Conservation (phyloP, 768 basidiomycete species). For the Piloderma croceum region DNA sequence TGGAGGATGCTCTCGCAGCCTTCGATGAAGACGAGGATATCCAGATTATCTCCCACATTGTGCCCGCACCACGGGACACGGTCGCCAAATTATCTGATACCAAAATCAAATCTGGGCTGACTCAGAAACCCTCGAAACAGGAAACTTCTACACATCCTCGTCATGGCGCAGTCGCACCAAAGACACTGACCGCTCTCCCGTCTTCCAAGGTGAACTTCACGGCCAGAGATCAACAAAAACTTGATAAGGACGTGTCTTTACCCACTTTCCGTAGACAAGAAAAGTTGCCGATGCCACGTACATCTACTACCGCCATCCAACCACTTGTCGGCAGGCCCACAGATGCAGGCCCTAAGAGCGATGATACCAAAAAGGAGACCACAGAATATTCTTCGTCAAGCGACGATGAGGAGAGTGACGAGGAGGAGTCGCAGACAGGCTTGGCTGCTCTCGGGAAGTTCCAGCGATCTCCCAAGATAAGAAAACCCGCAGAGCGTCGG, state of each 20-base stretch:
- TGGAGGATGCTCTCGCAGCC: constrained; percentile 60
- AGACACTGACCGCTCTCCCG: background rate
- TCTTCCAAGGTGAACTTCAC: constrained; percentile 8
- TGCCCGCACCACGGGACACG: constrained; percentile 7
- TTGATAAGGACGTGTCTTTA: constrained; percentile 29
- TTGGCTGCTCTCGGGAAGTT: constrained; percentile 53
- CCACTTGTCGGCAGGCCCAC: no score
- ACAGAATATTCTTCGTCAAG: constrained; percentile 30
- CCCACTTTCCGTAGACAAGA: constrained; percentile 39
- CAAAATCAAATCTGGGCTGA: background rate
- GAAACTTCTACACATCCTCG: background rate
- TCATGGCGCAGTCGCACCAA: no score
- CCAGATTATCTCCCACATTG: constrained; percentile 42
- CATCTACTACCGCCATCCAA: background rate
- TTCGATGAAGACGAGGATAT: constrained; percentile 64
- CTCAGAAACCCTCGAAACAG: background rate
- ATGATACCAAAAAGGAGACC: background rate
- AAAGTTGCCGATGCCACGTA: constrained; percentile 8
- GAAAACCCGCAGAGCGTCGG: constrained; percentile 52
- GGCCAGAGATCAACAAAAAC: constrained; percentile 29
- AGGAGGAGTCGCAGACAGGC: constrained; percentile 40
- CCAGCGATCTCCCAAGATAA: constrained; percentile 56
- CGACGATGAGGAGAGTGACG: constrained; percentile 41
- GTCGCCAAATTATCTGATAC: constrained; percentile 8
- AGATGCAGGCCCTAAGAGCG: constrained; percentile 14